Percentiles rank a stretch among this genome's conserved stretches.
phyloP scores from a whole-genome alignment of 805 yeast species.

The Cephaloascus albidus region DNA sequence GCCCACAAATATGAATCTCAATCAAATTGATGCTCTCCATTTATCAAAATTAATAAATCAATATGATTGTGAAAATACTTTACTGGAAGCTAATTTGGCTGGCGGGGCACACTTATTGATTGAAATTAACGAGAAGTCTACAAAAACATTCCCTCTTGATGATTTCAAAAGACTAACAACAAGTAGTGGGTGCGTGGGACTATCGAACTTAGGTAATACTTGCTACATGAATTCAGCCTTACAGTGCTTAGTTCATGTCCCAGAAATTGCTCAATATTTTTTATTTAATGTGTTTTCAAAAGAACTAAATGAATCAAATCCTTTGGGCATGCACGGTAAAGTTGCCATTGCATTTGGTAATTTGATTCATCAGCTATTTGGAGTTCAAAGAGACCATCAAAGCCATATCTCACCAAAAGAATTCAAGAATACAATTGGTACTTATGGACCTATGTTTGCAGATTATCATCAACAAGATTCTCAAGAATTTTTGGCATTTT shows the following conservation, averaged over 20 bases:
- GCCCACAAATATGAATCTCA: background rate
- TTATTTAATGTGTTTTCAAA: conserved; percentile 43
- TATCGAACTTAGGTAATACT: conserved; percentile 75
- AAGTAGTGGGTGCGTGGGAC: conserved; percentile 45
- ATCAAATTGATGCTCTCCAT: background rate
- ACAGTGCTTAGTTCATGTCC: conserved; percentile 81
- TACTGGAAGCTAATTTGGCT: background rate
- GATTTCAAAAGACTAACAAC: conserved; percentile 3
- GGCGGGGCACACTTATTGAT: conserved; percentile 14
- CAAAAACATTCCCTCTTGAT: conserved; percentile 15
- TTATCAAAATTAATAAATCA: background rate
- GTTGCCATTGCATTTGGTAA: conserved; percentile 71
- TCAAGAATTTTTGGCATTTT: conserved; percentile 83
- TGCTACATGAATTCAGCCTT: conserved; percentile 94
- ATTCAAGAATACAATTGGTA: conserved; percentile 72
- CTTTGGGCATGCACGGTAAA: conserved; percentile 78
- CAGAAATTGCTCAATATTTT: conserved; percentile 75
- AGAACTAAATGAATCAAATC: conserved; percentile 71
- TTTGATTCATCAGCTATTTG: conserved; percentile 54
- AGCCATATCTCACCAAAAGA: conserved; percentile 53
- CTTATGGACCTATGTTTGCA: conserved; percentile 66
- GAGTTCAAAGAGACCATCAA: conserved; percentile 12
- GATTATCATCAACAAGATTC: conserved; percentile 89
- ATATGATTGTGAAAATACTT: background rate
- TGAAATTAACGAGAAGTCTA: conserved; percentile 12